Base-by-base conservation (phyloP, 768 basidiomycete species). In the Amanita exitialis region DNA sequence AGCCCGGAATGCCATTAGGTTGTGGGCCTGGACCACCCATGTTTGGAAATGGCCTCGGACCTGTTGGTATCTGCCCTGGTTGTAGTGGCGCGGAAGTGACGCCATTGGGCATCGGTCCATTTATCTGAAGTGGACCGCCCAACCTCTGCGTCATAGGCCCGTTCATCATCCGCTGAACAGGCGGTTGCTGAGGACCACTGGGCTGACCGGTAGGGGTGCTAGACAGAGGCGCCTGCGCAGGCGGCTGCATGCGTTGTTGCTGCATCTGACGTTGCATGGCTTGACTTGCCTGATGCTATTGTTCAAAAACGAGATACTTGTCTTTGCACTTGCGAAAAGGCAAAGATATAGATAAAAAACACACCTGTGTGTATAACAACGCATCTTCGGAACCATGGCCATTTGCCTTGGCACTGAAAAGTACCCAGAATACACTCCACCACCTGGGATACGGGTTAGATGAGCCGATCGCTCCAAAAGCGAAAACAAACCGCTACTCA, bases 381-480 rank as follows among this genome's bases (percentile, higher is more conserved):
- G 83, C 86, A 56, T 89, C 86, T 1, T 87, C 85, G n/a, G 79
- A 62, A 16, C 79, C 82, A 7, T 61, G 62, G 27, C 77, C 78
- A 44, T 75, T 83, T 55, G 82, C 86, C 66, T 90, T 90, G 42
- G 87, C 86, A 10, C 81, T 80, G 62, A 90, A 90, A 13, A 90
- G 69, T 0, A 88, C 82, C 88, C 88, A 90, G 59, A 90, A 90
- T 20, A 90, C 88, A 57, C 80, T 85, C 88, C 88, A 90, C 88
- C 88, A 90, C 62, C 87, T 89, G 57, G 27, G 50, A 50, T 34
- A 37, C 23, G 20, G 48, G 37, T 54, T 28, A 36, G 41, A 44
- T 51, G 9, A 37, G 39, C 27, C n/a, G 15, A 43, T 50, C 41
- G 8, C 16, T 10, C 15, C 8, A 20, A 9, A n/a, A 16, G 21